These are phyloP conservation scores for Nicotiana obtusifolia DNA, from an alignment of 257 asterid genomes.

Conservation along the genomic window DNA sequence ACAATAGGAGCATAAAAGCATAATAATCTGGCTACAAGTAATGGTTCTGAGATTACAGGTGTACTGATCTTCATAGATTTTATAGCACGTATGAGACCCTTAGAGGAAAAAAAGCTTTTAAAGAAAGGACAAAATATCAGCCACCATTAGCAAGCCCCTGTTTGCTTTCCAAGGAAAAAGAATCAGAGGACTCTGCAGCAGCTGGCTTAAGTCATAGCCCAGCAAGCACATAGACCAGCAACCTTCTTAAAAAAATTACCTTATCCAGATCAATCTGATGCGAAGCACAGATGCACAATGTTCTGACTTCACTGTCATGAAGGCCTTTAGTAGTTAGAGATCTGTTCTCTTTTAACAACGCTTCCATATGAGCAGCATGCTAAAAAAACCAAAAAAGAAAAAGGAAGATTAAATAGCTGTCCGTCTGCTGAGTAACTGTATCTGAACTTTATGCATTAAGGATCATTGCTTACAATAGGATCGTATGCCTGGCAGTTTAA, in stretches of 20 bases:
- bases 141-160: not conserved
- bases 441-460: not conserved
- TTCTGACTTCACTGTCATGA: slow-evolving; percentile 82
- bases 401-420: not conserved
- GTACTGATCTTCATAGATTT: not conserved
- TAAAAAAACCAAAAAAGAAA: slow-evolving; percentile 18
- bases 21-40: not conserved
- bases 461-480: slow-evolving; percentile 42
- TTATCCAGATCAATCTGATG: slow-evolving; percentile 66
- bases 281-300: slow-evolving; percentile 63
- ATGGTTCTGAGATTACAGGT: not conserved
- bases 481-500: slow-evolving; percentile 80
- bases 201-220: not conserved
- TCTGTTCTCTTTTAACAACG: slow-evolving; percentile 53
- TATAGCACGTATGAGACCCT: not conserved
- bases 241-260: slow-evolving; percentile 39
- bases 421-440: not conserved
- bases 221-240: not conserved
- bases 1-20: not conserved
- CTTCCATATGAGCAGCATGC: slow-evolving; percentile 85
- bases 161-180: not conserved
- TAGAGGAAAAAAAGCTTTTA: not conserved
- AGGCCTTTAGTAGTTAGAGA: slow-evolving; percentile 61
- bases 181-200: not conserved
- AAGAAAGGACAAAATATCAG: not conserved